Conservation (phyloP, 192 early-diverging fungal species). For the Oehlia diaphana region DNA sequence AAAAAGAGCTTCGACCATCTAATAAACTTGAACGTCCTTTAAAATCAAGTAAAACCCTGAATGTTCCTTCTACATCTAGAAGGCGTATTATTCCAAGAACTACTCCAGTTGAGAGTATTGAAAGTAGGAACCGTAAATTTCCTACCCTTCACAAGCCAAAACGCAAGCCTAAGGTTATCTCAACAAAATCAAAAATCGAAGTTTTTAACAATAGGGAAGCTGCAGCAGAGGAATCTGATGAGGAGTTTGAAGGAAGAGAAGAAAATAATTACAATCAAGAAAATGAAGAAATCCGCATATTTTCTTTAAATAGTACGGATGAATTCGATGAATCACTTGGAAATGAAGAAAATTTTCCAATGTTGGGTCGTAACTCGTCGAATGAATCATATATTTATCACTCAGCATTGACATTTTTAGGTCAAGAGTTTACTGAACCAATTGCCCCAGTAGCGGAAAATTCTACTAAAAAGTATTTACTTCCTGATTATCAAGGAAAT, state of each 20-base stretch:
- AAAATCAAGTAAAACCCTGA: neutral
- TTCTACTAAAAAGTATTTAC: neutral
- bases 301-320: conserved; percentile 56
- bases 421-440: conserved; percentile 14
- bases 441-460: neutral
- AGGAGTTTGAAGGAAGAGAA: conserved; percentile 49
- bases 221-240: conserved; percentile 58
- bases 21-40: neutral
- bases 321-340: conserved; percentile 53
- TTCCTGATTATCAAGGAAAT: neutral
- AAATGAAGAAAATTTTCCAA: conserved; percentile 35
- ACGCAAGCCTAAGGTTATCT: conserved; percentile 11
- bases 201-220: conserved; percentile 57
- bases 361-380: conserved; percentile 24
- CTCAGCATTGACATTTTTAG: conserved; percentile 21
- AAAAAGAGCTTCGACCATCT: neutral
- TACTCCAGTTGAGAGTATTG: neutral
- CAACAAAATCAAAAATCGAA: conserved; percentile 49
- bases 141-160: conserved; percentile 4
- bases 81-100: neutral
- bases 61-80: neutral
- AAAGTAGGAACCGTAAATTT: neutral
- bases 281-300: conserved; percentile 37
- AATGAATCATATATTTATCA: conserved; percentile 26
- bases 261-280: conserved; percentile 41